These are phyloP conservation scores for Inga oerstediana DNA, from an alignment of 306 rosid genomes.

Conservation along the genomic window DNA sequence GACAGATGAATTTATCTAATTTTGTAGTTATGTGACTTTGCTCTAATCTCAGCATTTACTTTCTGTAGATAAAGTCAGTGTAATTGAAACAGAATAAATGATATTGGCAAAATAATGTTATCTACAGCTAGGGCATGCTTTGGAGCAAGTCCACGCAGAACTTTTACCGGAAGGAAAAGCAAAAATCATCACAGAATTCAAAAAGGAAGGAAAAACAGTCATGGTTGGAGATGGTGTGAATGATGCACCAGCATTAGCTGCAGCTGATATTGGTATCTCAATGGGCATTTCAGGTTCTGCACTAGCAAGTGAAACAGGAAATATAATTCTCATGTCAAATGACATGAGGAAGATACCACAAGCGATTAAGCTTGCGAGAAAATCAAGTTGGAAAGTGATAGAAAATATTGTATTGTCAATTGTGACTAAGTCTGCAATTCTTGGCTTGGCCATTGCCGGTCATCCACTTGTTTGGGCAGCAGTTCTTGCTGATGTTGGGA, in stretches of 20 bases:
- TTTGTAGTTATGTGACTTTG: constrained; percentile 5
- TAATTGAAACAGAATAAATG: constrained; percentile 22
- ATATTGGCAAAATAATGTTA: constrained; percentile 36
- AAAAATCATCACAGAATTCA: constrained; percentile 62
- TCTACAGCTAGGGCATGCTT: constrained; percentile 69
- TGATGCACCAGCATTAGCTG: constrained; percentile 95
- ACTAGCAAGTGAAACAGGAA: constrained; percentile 86
- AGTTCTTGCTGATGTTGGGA: constrained; percentile 95
- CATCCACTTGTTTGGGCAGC: constrained; percentile 98
- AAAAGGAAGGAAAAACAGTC: constrained; percentile 70
- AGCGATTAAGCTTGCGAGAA: constrained; percentile 74
- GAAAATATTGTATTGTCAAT: constrained; percentile 68
- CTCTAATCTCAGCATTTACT: constrained; percentile 19
- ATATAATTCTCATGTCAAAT: constrained; percentile 83
- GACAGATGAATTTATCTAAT: constrained; percentile 15
- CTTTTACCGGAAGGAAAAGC: constrained; percentile 89
- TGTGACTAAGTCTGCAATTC: constrained; percentile 59
- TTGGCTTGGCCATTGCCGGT: constrained; percentile 81
- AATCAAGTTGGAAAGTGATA: constrained; percentile 57
- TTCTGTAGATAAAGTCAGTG: constrained; percentile 4
- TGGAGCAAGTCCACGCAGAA: constrained; percentile 72
- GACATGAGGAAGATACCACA: constrained; percentile 83
- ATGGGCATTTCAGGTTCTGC: constrained; percentile 99
- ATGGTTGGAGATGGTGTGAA: constrained; percentile 96
- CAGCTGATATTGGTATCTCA: constrained; percentile 89